Evolutionary conservation across 345 rosid species (phyloP).

Genomic region (rapeseed (Brassica napus)): DNA sequence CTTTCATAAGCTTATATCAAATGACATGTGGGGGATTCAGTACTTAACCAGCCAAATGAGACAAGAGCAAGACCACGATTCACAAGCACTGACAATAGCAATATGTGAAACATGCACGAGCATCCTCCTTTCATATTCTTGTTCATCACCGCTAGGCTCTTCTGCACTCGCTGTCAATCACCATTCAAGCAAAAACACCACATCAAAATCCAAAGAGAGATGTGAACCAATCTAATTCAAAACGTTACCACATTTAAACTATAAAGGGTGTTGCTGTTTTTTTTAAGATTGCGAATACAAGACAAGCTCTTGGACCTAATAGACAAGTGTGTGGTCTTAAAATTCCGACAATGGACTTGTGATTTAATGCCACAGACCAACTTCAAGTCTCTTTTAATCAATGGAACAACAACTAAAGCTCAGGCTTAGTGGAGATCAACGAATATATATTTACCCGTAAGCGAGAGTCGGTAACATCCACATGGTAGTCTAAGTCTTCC

Average conservation of each 20-base stretch:
- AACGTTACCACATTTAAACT: too few relatives aligned
- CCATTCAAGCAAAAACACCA: slow-evolving; percentile 3
- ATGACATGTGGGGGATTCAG: too few relatives aligned
- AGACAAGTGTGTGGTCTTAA: background rate
- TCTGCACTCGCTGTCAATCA: slow-evolving; percentile 79
- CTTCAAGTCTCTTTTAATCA: background rate
- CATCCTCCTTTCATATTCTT: slow-evolving; percentile 92
- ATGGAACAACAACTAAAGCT: too few relatives aligned
- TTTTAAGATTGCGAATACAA: background rate
- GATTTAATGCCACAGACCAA: background rate
- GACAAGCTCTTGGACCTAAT: background rate
- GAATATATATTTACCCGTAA: slow-evolving; percentile 56
- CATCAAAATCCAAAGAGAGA: slow-evolving; percentile 5
- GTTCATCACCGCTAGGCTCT: slow-evolving; percentile 84
- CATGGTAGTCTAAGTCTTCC: slow-evolving; percentile 93
- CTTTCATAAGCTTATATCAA: too few relatives aligned
- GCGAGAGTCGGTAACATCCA: slow-evolving; percentile 87
- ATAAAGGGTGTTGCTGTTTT: background rate
- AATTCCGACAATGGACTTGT: background rate
- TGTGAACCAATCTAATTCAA: background rate
- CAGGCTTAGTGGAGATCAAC: background rate
- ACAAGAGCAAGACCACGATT: slow-evolving; percentile 70
- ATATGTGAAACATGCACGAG: slow-evolving; percentile 82
- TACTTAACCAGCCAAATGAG: slow-evolving; percentile 70
- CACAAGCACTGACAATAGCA: slow-evolving; percentile 80